Evolutionary conservation across 352 stramenopile species (phyloP).

Genomic region (Phytophthora colocasiae): DNA sequence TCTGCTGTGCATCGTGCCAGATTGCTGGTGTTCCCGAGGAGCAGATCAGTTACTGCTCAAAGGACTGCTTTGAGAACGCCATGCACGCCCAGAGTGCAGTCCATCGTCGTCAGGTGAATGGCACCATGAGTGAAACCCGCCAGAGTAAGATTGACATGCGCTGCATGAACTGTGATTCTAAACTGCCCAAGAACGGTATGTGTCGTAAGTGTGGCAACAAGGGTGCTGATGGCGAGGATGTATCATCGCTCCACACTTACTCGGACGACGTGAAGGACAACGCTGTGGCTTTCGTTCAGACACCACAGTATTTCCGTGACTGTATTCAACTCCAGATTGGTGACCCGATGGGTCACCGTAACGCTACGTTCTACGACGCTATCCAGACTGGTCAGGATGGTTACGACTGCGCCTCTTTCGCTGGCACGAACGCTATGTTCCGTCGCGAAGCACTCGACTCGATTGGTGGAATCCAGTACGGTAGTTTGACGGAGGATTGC

Average conservation of each 20-base stretch:
- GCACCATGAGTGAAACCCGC: conserved; percentile 76
- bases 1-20: conserved; percentile 87
- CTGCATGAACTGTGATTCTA: conserved; percentile 78
- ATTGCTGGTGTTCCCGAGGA: conserved; percentile 85
- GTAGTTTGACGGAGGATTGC: conserved; percentile 87
- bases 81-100: conserved; percentile 80
- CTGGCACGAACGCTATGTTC: conserved; percentile 86
- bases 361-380: conserved; percentile 88
- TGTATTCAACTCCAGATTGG: conserved; percentile 85
- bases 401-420: conserved; percentile 86
- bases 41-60: conserved; percentile 88
- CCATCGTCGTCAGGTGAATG: conserved; percentile 85
- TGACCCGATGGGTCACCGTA: conserved; percentile 83
- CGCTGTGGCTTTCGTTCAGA: conserved; percentile 83
- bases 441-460: conserved; percentile 87
- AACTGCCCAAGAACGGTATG: conserved; percentile 73
- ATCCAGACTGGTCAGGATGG: conserved; percentile 88
- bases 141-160: conserved; percentile 74
- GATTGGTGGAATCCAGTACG: conserved; percentile 88
- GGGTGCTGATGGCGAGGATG: conserved; percentile 46
- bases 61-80: conserved; percentile 89
- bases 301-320: conserved; percentile 88
- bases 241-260: conserved; percentile 76
- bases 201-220: conserved; percentile 77
- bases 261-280: conserved; percentile 84